Base-by-base conservation (phyloP, 768 basidiomycete genomes). In the Termitomyces sp. region DNA sequence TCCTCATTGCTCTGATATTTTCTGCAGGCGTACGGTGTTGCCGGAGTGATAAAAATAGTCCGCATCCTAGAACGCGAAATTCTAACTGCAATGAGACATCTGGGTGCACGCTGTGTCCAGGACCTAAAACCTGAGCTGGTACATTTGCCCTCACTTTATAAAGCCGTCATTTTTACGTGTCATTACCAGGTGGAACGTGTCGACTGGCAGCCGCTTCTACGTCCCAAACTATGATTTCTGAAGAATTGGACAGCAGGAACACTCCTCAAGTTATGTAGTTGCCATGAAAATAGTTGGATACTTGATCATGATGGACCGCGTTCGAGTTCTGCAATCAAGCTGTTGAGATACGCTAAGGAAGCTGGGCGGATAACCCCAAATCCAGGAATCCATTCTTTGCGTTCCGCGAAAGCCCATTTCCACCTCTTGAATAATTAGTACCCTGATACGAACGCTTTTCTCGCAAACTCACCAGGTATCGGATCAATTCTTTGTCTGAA, bases 121-220 rank as follows among this genome's bases (percentile, higher is more conserved):
- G 83, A 92, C 52, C 74, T 96, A 37, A 79, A 72, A 30, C 89
- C 91, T 1, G 85, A 88, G 63, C 80, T 94, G 84, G 90, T 89
- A 65, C 10, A 21, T 56, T 80, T 64, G 19, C 19, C 12, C 37
- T 3, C 6, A 4, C 42, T 55, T 16, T 14, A 21, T 47, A 28
- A 8, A 42, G 9, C n/a, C 6, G 27, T 19, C 10, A 16, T 47
- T 21, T n/a, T 49, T 10, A 54, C 28, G 21, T 32, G 14, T 28
- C 43, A 51, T 61, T 12, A 41, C 27, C 56, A 86, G 85, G 71
- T 86, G 37, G 83, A 85, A 63, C 79, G 86, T 8, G 80, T 85
- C 35, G 79, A 84, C 63, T 91, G 88, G 86, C 79, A 87, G 58
- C 79, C 84, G 35, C 57, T 71, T 43, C 52, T 58, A 5, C 63